Conservation (phyloP, 2,329 filamentous ascomycete genomes). For the Diaporthe velutina region DNA sequence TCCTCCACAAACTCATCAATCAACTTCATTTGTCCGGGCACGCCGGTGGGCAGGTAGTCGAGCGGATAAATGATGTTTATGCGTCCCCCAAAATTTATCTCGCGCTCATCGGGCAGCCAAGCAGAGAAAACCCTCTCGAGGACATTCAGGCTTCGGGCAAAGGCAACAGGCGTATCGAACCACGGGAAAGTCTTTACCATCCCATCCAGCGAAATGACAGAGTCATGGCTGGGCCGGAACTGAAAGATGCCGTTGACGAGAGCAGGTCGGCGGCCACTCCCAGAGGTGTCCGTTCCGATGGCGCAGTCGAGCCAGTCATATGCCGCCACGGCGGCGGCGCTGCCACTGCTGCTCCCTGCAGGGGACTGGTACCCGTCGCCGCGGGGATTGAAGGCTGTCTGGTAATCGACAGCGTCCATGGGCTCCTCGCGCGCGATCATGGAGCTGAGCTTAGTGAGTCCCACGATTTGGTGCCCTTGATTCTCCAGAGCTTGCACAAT, state of each 20-base stretch:
- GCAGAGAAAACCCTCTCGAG: neutral
- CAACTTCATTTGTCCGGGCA: neutral
- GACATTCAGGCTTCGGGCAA: constrained; percentile 3
- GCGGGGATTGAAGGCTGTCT: constrained; percentile 58
- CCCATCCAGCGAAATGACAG: neutral
- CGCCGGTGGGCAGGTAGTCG: neutral
- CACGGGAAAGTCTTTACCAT: constrained; percentile 8
- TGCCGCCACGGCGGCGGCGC: constrained; percentile 48
- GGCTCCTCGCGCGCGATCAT: constrained; percentile 46
- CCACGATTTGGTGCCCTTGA: constrained; percentile 67
- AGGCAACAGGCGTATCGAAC: constrained; percentile 19
- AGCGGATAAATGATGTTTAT: constrained; percentile 13
- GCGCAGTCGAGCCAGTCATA: constrained; percentile 47
- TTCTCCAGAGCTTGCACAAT: constrained; percentile 68
- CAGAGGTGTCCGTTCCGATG: constrained; percentile 33
- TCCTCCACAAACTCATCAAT: constrained; percentile 9
- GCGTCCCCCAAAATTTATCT: neutral
- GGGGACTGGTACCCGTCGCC: constrained; percentile 62
- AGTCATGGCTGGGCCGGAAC: constrained; percentile 21
- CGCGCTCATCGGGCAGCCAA: neutral
- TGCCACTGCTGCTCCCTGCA: constrained; percentile 55
- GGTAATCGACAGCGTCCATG: constrained; percentile 45
- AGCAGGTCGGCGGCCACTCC: constrained; percentile 14
- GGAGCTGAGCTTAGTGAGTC: constrained; percentile 67
- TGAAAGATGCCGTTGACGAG: constrained; percentile 18